These are phyloP conservation scores for Colletotrichum tofieldiae DNA, from an alignment of 2,329 filamentous ascomycete genomes.

Conservation along the genomic window DNA sequence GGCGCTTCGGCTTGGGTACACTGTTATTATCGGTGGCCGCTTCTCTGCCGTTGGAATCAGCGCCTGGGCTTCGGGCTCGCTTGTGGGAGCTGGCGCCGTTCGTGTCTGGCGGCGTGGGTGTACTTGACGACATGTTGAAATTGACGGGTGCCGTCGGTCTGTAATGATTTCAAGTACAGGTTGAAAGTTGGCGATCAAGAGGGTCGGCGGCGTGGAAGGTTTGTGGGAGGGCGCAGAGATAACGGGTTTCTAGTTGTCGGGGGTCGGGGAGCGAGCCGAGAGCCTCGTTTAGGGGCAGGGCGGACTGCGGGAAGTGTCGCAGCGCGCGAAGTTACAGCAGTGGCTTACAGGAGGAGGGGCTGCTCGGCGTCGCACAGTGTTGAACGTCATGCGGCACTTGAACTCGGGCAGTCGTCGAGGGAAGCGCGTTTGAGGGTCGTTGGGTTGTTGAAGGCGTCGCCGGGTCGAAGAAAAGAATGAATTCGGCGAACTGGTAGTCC, in stretches of 20 bases:
- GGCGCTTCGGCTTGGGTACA: constrained; percentile 87
- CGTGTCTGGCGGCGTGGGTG: constrained; percentile 44
- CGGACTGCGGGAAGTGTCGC: constrained; percentile 13
- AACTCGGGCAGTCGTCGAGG: background rate
- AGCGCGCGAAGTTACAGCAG: constrained; percentile 1
- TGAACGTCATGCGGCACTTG: constrained; percentile 1
- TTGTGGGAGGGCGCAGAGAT: background rate
- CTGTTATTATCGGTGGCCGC: constrained; percentile 66
- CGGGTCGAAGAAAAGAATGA: background rate
- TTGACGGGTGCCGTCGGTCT: background rate
- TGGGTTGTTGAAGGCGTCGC: background rate
- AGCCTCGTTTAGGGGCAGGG: constrained; percentile 6
- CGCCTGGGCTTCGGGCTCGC: constrained; percentile 46
- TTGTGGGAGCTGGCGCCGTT: constrained; percentile 40
- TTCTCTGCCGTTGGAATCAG: constrained; percentile 58
- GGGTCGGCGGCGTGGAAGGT: background rate
- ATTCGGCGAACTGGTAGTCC: background rate
- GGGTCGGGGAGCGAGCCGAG: constrained; percentile 8
- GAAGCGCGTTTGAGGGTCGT: background rate
- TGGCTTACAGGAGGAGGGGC: constrained; percentile 13
- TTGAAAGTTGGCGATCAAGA: background rate
- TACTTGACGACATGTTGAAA: constrained; percentile 42
- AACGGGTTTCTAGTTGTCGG: constrained; percentile 6
- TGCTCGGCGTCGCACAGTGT: constrained; percentile 18
- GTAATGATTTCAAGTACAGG: background rate